A percentile compares a stretch with the other conserved stretches of the same genome.
Evolutionary conservation across 164 flowering plant species (phyloP).

Genomic region (Kingdonia uniflora): DNA sequence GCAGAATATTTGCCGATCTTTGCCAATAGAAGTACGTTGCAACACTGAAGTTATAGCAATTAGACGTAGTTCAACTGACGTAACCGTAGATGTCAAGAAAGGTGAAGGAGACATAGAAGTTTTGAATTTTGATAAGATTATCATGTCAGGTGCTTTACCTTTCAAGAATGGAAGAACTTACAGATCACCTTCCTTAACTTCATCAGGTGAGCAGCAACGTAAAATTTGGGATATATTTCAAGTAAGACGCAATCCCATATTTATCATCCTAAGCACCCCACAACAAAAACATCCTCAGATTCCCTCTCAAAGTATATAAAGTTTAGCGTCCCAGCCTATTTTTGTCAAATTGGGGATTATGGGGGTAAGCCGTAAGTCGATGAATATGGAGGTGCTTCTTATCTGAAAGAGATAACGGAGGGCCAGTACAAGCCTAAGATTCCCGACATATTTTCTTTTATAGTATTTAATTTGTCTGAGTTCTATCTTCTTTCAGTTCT

Average conservation of each 20-base stretch:
- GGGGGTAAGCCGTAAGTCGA: too few species aligned
- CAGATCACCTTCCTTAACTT: conserved; percentile 26
- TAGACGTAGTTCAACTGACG: conserved; percentile 24
- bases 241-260: too few species aligned
- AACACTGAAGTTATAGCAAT: conserved; percentile 50
- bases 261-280: too few species aligned
- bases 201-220: conserved; percentile 17
- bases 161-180: conserved; percentile 45
- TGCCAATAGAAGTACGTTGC: conserved; percentile 41
- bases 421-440: background rate
- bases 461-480: background rate
- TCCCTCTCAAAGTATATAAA: too few species aligned
- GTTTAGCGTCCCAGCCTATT: too few species aligned
- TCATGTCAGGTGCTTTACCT: conserved; percentile 62
- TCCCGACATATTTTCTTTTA: background rate
- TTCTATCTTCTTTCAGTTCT: background rate
- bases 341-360: too few species aligned
- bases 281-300: too few species aligned
- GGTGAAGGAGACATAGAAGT: conserved; percentile 16
- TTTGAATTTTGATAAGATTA: conserved; percentile 56
- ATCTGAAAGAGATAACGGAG: too few species aligned
- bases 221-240: too few species aligned
- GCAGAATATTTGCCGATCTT: conserved; percentile 39
- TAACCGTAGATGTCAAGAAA: conserved; percentile 25
- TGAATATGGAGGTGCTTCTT: too few species aligned